These are phyloP conservation scores for Thamnidium elegans DNA, from an alignment of 192 early-diverging fungal species.

Conservation along the genomic window DNA sequence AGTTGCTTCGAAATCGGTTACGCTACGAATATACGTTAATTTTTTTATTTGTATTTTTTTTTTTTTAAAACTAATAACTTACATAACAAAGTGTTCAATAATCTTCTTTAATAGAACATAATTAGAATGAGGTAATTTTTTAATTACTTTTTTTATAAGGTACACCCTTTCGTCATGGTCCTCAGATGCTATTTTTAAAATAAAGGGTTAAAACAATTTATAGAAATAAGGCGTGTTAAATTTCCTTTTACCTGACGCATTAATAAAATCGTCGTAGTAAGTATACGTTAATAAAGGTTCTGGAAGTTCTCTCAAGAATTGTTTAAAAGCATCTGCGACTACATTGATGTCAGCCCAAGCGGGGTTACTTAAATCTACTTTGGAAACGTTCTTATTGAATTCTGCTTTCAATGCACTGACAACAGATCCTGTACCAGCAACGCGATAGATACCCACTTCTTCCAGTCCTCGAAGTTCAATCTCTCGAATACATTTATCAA, in stretches of 20 bases:
- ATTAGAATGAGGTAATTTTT: constrained; percentile 58
- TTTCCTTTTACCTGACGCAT: constrained; percentile 52
- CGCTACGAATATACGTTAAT: constrained; percentile 20
- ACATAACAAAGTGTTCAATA: constrained; percentile 68
- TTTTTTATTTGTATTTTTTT: too few species aligned
- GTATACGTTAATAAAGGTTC: constrained; percentile 88
- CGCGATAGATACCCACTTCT: constrained; percentile 74
- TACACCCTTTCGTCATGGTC: constrained; percentile 72
- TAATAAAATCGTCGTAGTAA: constrained; percentile 80
- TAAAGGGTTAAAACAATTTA: background rate
- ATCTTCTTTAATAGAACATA: constrained; percentile 66
- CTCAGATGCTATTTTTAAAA: constrained; percentile 39
- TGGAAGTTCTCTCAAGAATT: constrained; percentile 91
- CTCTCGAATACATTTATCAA: constrained; percentile 68
- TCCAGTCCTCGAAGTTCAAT: constrained; percentile 71
- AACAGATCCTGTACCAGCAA: constrained; percentile 62
- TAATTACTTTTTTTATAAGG: constrained; percentile 66
- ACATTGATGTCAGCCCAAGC: constrained; percentile 76
- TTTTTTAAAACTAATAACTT: too few species aligned
- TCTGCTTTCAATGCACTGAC: constrained; percentile 55
- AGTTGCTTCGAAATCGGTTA: constrained; percentile 71
- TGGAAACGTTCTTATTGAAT: constrained; percentile 54
- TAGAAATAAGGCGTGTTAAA: too few species aligned
- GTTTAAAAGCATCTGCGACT: constrained; percentile 87
- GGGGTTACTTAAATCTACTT: constrained; percentile 55